Evolutionary conservation across 2,329 filamentous ascomycete genomes (phyloP).

Genomic region (Aspergillus ibericus): DNA sequence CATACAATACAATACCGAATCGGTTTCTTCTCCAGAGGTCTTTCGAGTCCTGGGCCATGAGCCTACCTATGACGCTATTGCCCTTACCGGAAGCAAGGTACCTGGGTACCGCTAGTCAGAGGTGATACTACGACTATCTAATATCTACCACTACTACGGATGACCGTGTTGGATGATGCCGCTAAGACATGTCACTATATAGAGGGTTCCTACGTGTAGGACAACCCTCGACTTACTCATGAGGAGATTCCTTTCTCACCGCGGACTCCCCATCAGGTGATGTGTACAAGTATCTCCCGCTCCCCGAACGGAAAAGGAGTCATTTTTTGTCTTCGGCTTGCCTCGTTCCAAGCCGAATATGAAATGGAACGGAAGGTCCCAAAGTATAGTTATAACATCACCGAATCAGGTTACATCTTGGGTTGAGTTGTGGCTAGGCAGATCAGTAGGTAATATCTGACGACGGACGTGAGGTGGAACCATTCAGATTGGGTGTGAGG

Average conservation of each 20-base stretch:
- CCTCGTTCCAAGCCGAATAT: neutral
- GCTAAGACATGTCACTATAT: neutral
- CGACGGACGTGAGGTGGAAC: constrained; percentile 24
- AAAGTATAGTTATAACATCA: neutral
- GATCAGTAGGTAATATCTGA: constrained; percentile 13
- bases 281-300: neutral
- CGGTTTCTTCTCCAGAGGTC: neutral
- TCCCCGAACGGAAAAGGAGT: neutral
- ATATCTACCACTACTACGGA: neutral
- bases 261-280: neutral
- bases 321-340: neutral
- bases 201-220: neutral
- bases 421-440: neutral
- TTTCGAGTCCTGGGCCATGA: neutral
- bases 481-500: constrained; percentile 20
- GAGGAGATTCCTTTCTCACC: neutral
- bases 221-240: neutral
- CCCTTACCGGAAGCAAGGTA: constrained; percentile 12
- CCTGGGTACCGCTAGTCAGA: neutral
- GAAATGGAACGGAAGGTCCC: neutral
- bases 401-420: neutral
- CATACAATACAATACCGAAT: neutral
- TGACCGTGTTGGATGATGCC: neutral
- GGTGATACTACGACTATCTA: neutral
- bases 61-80: neutral